phyloP scores from a whole-genome alignment of 2,329 filamentous ascomycete species.

The Microsporum canis region DNA sequence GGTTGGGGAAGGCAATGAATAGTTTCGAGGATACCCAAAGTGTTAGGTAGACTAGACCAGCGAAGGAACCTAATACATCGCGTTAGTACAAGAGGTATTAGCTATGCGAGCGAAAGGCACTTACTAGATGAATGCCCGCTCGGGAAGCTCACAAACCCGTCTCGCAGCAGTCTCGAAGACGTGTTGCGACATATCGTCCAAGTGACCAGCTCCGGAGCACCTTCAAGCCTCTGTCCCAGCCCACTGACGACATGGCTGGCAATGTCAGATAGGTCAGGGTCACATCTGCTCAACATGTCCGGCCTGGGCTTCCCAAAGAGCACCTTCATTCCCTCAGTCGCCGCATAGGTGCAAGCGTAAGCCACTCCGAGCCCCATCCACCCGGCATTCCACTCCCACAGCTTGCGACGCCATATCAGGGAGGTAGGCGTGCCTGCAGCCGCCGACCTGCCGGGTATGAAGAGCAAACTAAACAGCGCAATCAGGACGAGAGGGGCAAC shows the following conservation, averaged over 20 bases:
- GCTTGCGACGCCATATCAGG: constrained; percentile 57
- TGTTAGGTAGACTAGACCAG: constrained; percentile 72
- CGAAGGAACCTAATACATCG: constrained; percentile 48
- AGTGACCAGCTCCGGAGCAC: constrained; percentile 59
- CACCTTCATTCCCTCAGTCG: constrained; percentile 77
- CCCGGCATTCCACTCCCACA: constrained; percentile 84
- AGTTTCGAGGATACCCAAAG: constrained; percentile 64
- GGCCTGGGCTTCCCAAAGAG: constrained; percentile 55
- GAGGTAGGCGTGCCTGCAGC: constrained; percentile 47
- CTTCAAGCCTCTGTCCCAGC: constrained; percentile 39
- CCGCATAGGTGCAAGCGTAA: constrained; percentile 60
- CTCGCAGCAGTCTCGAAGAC: constrained; percentile 49
- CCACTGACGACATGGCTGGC: constrained; percentile 52
- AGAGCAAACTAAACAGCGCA: constrained; percentile 52
- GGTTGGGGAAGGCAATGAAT: constrained; percentile 37
- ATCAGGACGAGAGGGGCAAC: constrained; percentile 57
- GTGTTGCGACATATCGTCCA: constrained; percentile 61
- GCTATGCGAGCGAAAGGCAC: constrained; percentile 15
- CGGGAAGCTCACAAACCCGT: constrained; percentile 78
- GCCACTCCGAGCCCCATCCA: constrained; percentile 71
- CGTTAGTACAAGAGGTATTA: not conserved
- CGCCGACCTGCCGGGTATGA: constrained; percentile 62
- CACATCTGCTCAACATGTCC: constrained; percentile 57
- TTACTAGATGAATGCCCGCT: constrained; percentile 61
- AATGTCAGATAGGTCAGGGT: constrained; percentile 59